Evolutionary conservation across 148 eudicot species (phyloP).

Genomic region (Diospyros kaki): DNA sequence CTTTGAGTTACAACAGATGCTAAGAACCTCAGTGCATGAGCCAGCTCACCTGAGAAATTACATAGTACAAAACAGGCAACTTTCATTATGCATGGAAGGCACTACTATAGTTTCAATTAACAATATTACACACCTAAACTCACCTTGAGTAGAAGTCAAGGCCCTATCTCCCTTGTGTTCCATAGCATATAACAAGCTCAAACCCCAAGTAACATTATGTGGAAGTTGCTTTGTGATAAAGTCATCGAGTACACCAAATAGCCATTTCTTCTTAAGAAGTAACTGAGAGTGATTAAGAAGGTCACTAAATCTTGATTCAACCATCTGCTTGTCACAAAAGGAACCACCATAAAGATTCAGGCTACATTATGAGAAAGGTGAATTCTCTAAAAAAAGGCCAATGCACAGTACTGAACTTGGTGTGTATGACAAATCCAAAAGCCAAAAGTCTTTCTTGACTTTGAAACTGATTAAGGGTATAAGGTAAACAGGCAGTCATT

Average conservation of each 20-base stretch:
- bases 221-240: constrained; percentile 94
- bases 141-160: constrained; percentile 92
- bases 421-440: too few species aligned
- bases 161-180: constrained; percentile 94
- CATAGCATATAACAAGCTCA: constrained; percentile 90
- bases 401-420: too few species aligned
- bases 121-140: constrained; percentile 11
- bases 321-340: constrained; percentile 56
- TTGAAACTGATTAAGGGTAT: too few species aligned
- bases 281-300: constrained; percentile 69
- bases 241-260: constrained; percentile 83
- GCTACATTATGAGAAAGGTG: too few species aligned
- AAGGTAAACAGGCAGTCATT: too few species aligned
- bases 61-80: constrained; percentile 4
- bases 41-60: constrained; percentile 70
- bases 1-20: constrained; percentile 98
- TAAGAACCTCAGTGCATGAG: constrained; percentile 91
- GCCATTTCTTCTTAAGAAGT: constrained; percentile 81
- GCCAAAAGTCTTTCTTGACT: too few species aligned
- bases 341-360: neutral
- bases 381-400: too few species aligned
- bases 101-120: neutral
- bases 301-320: constrained; percentile 73
- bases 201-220: constrained; percentile 95
- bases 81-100: neutral